A percentile compares a stretch with the other conserved stretches of the same genome.
These are phyloP conservation scores for Keithomyces neogunnii DNA, from an alignment of 2,329 filamentous ascomycete species.

Conservation along the genomic window DNA sequence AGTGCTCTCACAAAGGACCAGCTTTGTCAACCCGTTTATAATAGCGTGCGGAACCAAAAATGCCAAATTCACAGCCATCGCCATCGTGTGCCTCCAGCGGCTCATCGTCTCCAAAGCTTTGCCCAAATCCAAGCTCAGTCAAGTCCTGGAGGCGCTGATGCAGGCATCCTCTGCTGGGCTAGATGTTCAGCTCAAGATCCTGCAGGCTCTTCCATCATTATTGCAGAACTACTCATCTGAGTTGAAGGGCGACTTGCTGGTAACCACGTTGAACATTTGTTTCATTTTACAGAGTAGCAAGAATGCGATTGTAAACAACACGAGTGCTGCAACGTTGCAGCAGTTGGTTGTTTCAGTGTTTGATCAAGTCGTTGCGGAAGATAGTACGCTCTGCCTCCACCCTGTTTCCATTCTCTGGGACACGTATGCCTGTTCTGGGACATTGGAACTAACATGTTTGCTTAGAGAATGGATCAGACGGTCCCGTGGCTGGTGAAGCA, in stretches of 20 bases:
- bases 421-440: too few species aligned
- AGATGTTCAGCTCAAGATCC: constrained; percentile 91
- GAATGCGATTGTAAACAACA: constrained; percentile 88
- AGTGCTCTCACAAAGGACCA: constrained; percentile 76
- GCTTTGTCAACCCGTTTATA: constrained; percentile 89
- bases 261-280: constrained; percentile 80
- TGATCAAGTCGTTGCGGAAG: constrained; percentile 79
- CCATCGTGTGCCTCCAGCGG: constrained; percentile 80
- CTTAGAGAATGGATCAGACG: constrained; percentile 37
- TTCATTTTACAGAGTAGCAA: constrained; percentile 87
- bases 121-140: constrained; percentile 68
- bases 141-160: constrained; percentile 80
- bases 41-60: constrained; percentile 88
- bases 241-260: constrained; percentile 71
- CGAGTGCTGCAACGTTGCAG: constrained; percentile 90
- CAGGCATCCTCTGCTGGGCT: constrained; percentile 73
- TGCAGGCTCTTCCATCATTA: constrained; percentile 83
- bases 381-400: constrained; percentile 48
- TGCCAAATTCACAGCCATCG: constrained; percentile 80
- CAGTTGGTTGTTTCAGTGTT: constrained; percentile 89
- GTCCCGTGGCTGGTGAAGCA: constrained; percentile 56
- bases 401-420: not conserved
- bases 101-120: constrained; percentile 77
- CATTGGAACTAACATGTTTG: not conserved
- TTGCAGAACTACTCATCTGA: constrained; percentile 84